These are phyloP conservation scores for Starmerella apis DNA, from an alignment of 805 yeast species.

Conservation along the genomic window DNA sequence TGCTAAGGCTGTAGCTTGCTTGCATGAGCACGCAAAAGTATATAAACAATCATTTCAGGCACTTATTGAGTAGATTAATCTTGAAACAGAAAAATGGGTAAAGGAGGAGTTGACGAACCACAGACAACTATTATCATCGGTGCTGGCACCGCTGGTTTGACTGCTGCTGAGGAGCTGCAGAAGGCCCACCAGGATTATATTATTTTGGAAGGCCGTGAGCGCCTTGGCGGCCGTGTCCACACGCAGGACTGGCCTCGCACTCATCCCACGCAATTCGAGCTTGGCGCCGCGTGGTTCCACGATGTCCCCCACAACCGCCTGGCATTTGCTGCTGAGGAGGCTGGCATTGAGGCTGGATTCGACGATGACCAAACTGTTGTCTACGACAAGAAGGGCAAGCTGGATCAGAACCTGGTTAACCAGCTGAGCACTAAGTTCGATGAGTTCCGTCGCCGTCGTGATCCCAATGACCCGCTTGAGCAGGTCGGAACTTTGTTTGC, in stretches of 20 bases:
- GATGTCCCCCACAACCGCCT: conserved; percentile 24
- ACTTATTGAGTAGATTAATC: not conserved
- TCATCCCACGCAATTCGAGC: conserved; percentile 21
- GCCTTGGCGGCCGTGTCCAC: conserved; percentile 29
- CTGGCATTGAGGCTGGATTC: conserved; percentile 16
- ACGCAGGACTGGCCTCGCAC: conserved; percentile 16
- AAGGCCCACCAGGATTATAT: conserved; percentile 23
- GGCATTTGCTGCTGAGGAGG: conserved; percentile 19
- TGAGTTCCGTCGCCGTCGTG: conserved; percentile 15
- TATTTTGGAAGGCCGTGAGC: conserved; percentile 29
- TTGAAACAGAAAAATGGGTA: conserved; percentile 1
- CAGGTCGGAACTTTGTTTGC: conserved; percentile 17
- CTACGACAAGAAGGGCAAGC: conserved; percentile 19
- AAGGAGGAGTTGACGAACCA: conserved; percentile 2
- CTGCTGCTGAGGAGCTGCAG: conserved; percentile 28
- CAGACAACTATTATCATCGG: conserved; percentile 27
- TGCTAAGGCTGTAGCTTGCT: conserved; percentile 1
- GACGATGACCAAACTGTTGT: conserved; percentile 23
- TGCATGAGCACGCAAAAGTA: not conserved
- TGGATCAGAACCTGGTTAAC: conserved; percentile 15
- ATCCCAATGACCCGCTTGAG: conserved; percentile 15
- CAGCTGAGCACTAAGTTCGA: conserved; percentile 16
- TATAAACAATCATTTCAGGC: not conserved
- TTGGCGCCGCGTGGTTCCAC: conserved; percentile 29
- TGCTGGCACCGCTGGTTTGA: conserved; percentile 31